These are phyloP conservation scores for Saururus chinensis DNA, from an alignment of 164 flowering plant genomes.

Conservation along the genomic window DNA sequence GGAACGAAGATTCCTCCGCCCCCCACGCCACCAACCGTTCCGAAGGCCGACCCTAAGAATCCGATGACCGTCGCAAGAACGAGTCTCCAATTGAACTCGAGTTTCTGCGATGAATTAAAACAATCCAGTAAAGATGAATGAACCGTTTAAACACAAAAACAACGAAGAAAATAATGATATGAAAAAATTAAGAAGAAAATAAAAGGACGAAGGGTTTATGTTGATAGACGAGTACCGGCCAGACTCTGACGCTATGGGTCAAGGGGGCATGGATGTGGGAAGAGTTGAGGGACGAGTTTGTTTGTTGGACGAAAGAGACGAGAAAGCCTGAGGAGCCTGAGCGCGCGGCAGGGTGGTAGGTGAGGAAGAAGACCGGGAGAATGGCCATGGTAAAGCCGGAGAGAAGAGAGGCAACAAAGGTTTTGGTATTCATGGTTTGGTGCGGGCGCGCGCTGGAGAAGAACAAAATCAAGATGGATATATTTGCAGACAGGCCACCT, in stretches of 20 bases:
- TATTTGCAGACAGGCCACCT: too few relatives aligned
- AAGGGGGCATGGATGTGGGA: not conserved
- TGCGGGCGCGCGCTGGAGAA: not conserved
- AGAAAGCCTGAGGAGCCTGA: not conserved
- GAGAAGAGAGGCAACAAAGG: constrained; percentile 8
- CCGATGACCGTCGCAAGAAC: constrained; percentile 73
- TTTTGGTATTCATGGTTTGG: constrained; percentile 7
- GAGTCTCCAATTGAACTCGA: constrained; percentile 66
- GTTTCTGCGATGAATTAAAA: constrained; percentile 26
- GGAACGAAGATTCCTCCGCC: constrained; percentile 99
- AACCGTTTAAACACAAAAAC: not conserved
- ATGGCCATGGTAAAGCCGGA: constrained; percentile 4
- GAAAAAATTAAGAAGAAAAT: not conserved
- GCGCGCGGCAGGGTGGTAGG: not conserved
- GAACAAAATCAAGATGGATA: too few relatives aligned
- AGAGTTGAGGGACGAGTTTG: not conserved
- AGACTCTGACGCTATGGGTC: constrained; percentile 19
- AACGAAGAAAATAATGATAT: not conserved
- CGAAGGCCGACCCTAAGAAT: constrained; percentile 82
- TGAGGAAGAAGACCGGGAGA: constrained; percentile 18
- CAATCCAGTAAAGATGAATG: too few relatives aligned
- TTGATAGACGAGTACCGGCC: constrained; percentile 53
- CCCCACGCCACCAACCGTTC: constrained; percentile 93
- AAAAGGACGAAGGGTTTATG: not conserved
- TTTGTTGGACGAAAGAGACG: not conserved